phyloP scores from a whole-genome alignment of 2,329 filamentous ascomycete species.

The Arthrinium phaeospermum region DNA sequence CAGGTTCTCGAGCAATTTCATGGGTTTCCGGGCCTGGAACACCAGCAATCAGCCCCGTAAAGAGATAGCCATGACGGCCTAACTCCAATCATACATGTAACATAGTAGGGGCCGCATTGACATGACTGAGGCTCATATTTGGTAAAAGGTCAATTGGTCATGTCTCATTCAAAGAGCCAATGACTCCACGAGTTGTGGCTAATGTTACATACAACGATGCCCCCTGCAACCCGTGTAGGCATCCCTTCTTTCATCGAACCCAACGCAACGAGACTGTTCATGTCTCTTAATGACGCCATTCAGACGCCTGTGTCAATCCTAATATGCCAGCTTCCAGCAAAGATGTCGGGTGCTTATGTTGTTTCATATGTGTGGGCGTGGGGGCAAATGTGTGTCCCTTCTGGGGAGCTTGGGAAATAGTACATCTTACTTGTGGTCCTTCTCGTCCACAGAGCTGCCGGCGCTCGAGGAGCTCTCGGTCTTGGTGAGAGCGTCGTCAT shows the following conservation, averaged over 20 bases:
- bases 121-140: background rate
- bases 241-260: background rate
- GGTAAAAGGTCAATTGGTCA: slow-evolving; percentile 24
- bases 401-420: slow-evolving; percentile 16
- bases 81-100: background rate
- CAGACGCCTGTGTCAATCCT: slow-evolving; percentile 14
- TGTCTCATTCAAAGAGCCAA: slow-evolving; percentile 16
- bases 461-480: slow-evolving; percentile 64
- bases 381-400: slow-evolving; percentile 13
- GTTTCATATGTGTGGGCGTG: slow-evolving; percentile 8
- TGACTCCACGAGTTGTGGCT: slow-evolving; percentile 12
- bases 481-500: slow-evolving; percentile 63
- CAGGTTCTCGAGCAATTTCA: slow-evolving; percentile 29
- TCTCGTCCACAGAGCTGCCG: slow-evolving; percentile 63
- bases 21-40: background rate
- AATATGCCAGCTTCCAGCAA: slow-evolving; percentile 8
- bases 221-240: slow-evolving; percentile 13
- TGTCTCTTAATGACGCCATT: slow-evolving; percentile 14
- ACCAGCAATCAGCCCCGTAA: background rate
- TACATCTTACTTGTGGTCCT: slow-evolving; percentile 32
- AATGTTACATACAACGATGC: slow-evolving; percentile 23
- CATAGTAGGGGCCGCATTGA: background rate
- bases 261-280: slow-evolving; percentile 4
- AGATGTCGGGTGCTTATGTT: slow-evolving; percentile 14
- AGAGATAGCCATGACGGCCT: too few species aligned